Evolutionary conservation across 108 stramenopile species (phyloP), one percentile per base, ranked within the genome.

Genomic region (Nannochloropsis salina): DNA sequence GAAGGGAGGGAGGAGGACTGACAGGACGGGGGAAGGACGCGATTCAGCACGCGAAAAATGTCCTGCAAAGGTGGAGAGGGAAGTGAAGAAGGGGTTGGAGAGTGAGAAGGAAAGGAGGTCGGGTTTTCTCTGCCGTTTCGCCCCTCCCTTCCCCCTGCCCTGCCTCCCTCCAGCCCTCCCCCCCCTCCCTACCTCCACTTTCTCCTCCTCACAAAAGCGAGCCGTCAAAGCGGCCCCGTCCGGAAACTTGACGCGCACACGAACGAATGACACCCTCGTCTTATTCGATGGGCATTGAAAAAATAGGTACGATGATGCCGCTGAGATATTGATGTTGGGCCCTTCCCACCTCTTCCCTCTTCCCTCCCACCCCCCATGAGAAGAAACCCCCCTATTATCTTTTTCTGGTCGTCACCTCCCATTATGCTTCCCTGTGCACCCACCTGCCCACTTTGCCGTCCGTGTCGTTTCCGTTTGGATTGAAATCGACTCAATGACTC

Each of bases 181-280:
- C 86, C 82, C 82, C 86, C 1, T 86, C 82, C 0, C 3, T 8
- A 74, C 61, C 61, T 15, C 61, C 61, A 74, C 61, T 15, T 74
- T 15, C 61, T 74, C 61, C 61, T 2, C 61, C 61, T 74, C 61
- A n/a, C n/a, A 6, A 6, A 74, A 74, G 61, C 61, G 61, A 8
- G 61, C 61, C 61, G 61, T 74, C 61, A 74, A 74, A n/a, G n/a
- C 2, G 61, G 61, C 61, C 20, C 61, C 61, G 61, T 74, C 61
- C 61, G 61, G 61, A 8, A 74, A 74, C 6, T 74, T 74, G n/a
- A 74, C 8, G 20, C 61, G 61, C 2, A 74, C 20, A n/a, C 15
- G 61, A 4, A 74, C 20, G 20, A 74, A n/a, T n/a, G 8, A 8
- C 20, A 1, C 1, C 31, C 31, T 31, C 31, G 31, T 31, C 31